These are phyloP conservation scores for Achaetomium macrosporum DNA, from an alignment of 2,329 filamentous ascomycete species.

Conservation along the genomic window DNA sequence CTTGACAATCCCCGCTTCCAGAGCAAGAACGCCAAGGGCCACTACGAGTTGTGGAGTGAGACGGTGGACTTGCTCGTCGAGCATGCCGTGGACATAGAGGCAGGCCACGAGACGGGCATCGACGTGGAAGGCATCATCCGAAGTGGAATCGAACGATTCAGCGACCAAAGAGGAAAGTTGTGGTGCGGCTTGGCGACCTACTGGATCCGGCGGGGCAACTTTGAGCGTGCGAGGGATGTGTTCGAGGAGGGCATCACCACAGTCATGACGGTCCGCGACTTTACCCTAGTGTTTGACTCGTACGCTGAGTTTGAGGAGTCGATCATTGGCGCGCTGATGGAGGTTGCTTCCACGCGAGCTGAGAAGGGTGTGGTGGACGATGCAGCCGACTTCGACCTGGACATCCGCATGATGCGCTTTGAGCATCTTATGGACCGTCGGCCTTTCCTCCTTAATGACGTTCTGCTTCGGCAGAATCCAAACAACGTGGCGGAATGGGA, in stretches of 20 bases:
- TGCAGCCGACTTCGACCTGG: slow-evolving; percentile 85
- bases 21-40: slow-evolving; percentile 89
- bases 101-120: slow-evolving; percentile 73
- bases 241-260: slow-evolving; percentile 97
- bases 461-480: slow-evolving; percentile 88
- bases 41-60: slow-evolving; percentile 95
- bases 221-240: slow-evolving; percentile 85
- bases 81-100: slow-evolving; percentile 80
- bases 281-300: slow-evolving; percentile 91
- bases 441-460: slow-evolving; percentile 94
- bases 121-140: slow-evolving; percentile 88
- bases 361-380: slow-evolving; percentile 73
- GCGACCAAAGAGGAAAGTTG: slow-evolving; percentile 88
- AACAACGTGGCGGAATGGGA: slow-evolving; percentile 97
- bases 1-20: slow-evolving; percentile 85
- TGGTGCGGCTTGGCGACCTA: slow-evolving; percentile 95
- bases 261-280: slow-evolving; percentile 97
- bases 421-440: slow-evolving; percentile 96
- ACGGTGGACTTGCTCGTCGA: slow-evolving; percentile 93
- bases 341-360: slow-evolving; percentile 73
- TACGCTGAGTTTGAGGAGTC: slow-evolving; percentile 97
- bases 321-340: slow-evolving; percentile 86
- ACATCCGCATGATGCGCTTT: slow-evolving; percentile 96
- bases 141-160: slow-evolving; percentile 83
- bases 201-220: slow-evolving; percentile 89